A percentile compares a stretch with the other conserved stretches of the same genome.
These are phyloP conservation scores for Globisporangium spinosum DNA, from an alignment of 352 stramenopile genomes.

Conservation along the genomic window DNA sequence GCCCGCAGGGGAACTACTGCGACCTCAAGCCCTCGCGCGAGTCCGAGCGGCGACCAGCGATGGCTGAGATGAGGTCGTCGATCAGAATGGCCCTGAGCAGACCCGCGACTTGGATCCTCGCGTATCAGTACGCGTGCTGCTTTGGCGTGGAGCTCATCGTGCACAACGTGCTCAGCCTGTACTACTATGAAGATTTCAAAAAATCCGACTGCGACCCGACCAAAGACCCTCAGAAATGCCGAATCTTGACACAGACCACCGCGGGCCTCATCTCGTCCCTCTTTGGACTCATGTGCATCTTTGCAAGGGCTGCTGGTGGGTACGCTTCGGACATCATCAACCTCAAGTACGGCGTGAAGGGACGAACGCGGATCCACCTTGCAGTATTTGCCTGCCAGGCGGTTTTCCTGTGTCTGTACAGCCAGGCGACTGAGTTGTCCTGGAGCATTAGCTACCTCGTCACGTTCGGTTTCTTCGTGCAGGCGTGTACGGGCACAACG, in stretches of 20 bases:
- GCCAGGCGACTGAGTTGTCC: constrained; percentile 36
- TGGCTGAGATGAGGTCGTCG: neutral
- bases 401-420: constrained; percentile 83
- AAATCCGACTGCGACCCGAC: constrained; percentile 40
- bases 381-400: constrained; percentile 72
- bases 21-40: constrained; percentile 41
- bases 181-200: constrained; percentile 89
- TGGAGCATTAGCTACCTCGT: constrained; percentile 71
- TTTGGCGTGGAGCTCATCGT: constrained; percentile 94
- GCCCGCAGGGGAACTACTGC: constrained; percentile 89
- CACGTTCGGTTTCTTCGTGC: constrained; percentile 84
- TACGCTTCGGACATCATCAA: constrained; percentile 80
- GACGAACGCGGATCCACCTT: constrained; percentile 78
- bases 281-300: constrained; percentile 93
- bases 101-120: constrained; percentile 89
- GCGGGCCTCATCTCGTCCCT: constrained; percentile 86
- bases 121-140: constrained; percentile 89
- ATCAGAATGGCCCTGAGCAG: constrained; percentile 29
- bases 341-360: constrained; percentile 76
- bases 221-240: constrained; percentile 24
- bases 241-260: constrained; percentile 33
- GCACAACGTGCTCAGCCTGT: constrained; percentile 90
- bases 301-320: constrained; percentile 86
- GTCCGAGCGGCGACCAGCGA: neutral
- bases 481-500: constrained; percentile 55